Percentiles rank a stretch among this genome's conserved stretches.
Evolutionary conservation across 306 rosid species (phyloP).

Genomic region (Sophora flavescens): DNA sequence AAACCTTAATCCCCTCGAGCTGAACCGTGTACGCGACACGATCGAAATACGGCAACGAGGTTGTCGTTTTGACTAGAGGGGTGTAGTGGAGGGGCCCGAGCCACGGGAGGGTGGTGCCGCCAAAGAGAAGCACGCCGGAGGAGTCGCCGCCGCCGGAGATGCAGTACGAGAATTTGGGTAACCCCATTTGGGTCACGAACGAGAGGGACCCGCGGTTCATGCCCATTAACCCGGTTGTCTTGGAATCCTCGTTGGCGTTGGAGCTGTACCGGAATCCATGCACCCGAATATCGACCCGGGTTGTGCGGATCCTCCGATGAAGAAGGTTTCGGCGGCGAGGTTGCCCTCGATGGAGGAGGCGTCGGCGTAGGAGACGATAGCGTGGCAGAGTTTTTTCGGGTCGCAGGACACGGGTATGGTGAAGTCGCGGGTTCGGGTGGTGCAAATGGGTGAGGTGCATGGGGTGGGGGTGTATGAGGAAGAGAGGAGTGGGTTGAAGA

Average conservation of each 20-base stretch:
- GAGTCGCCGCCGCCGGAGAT: conserved; percentile 62
- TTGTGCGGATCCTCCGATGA: conserved; percentile 50
- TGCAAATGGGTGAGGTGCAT: conserved; percentile 64
- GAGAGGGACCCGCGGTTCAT: conserved; percentile 84
- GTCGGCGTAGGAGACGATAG: conserved; percentile 75
- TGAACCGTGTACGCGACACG: conserved; percentile 83
- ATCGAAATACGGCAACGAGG: conserved; percentile 79
- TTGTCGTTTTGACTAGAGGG: conserved; percentile 61
- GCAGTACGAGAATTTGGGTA: conserved; percentile 86
- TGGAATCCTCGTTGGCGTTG: conserved; percentile 70
- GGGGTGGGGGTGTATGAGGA: conserved; percentile 64
- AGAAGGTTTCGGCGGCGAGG: conserved; percentile 72
- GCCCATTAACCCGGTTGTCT: conserved; percentile 78
- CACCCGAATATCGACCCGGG: conserved; percentile 68
- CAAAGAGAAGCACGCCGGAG: conserved; percentile 72
- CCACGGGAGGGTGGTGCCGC: conserved; percentile 53
- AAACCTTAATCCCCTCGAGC: conserved; percentile 74
- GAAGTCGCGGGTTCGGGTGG: conserved; percentile 63
- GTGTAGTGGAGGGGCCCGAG: conserved; percentile 73
- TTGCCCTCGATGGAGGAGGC: conserved; percentile 73
- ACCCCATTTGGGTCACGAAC: conserved; percentile 62
- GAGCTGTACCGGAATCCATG: conserved; percentile 81
- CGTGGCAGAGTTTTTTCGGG: conserved; percentile 71
- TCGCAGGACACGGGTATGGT: conserved; percentile 74
- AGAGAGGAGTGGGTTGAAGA: conserved; percentile 66